Base-by-base conservation (phyloP, 495 filamentous ascomycete species). In the Penicillium psychrofluorescens region DNA sequence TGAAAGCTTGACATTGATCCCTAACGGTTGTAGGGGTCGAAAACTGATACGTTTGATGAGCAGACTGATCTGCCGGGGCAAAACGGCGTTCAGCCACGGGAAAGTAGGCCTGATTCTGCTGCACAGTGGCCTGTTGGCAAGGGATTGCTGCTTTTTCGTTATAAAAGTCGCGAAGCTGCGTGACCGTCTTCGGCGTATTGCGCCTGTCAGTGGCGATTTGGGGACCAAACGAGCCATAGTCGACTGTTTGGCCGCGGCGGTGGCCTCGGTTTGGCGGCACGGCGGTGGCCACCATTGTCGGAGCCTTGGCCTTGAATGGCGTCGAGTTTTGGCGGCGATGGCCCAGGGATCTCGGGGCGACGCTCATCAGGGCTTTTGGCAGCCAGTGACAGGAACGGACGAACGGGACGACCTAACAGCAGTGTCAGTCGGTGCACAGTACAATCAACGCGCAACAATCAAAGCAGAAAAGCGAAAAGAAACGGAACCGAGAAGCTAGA, bases 301-400 rank as follows among this genome's bases (percentile, higher is more conserved):
- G 38, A 41, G 76, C 76, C 59, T 87, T 83, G 64, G 84, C 85
- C 52, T 74, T 76, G 45, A 78, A 77, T 45, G 89, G 88, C 56
- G 87, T 92, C 55, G 89, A 95, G 57, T 88, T 83, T 71, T 91
- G 88, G 62, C 89, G 86, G 59, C 86, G 80, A 68, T 95, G 88
- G 71, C 57, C 48, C 46, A 50, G 51, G 44, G 54, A 54, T 31
- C 51, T 54, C 36, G 55, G 36, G 32, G 43, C 41, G 45, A 49
- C 40, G 47, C 48, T 49, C 39, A 50, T 55, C 57, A 61, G 58
- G 49, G 51, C 54, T 61, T 30, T 22, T 3, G 34, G 46, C 40
- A 43, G 57, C 54, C 54, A 4, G 4, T 22, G 22, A 22, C 22
- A 22, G 22, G 22, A 22, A 6, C 22, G 22, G 22, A 22, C 22